A percentile compares a stretch with the other conserved stretches of the same genome.
phyloP scores from a whole-genome alignment of 2,329 filamentous ascomycete species.

The Juglanconis juglandina region DNA sequence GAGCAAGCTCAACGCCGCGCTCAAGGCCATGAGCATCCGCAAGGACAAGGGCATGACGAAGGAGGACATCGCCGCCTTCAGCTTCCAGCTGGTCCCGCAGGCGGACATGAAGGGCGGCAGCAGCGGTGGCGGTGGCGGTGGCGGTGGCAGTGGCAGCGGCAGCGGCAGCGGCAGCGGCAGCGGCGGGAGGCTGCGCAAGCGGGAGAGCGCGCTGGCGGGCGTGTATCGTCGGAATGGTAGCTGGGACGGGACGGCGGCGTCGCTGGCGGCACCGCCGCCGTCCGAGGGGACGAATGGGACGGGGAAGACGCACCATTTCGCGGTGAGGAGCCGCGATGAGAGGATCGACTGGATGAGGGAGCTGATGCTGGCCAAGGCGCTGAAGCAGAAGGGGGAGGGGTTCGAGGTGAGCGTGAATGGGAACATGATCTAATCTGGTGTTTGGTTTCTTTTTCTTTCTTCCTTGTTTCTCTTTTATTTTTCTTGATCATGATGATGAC shows the following conservation, averaged over 20 bases:
- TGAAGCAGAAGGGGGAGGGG: conserved; percentile 79
- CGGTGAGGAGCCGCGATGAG: conserved; percentile 81
- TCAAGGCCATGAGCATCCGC: conserved; percentile 72
- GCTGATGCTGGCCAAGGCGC: conserved; percentile 84
- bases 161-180: conserved; percentile 29
- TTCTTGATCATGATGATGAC: background rate
- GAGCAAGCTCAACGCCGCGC: conserved; percentile 80
- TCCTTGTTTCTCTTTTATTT: background rate
- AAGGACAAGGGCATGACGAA: conserved; percentile 46
- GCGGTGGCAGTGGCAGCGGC: no score
- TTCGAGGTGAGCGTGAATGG: conserved; percentile 82
- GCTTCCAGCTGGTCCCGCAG: conserved; percentile 80
- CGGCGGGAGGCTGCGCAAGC: conserved; percentile 48
- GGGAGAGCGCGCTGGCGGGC: conserved; percentile 44
- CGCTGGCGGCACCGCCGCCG: conserved; percentile 27
- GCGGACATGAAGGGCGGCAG: conserved; percentile 50
- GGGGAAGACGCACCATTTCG: conserved; percentile 89
- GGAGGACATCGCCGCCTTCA: conserved; percentile 65
- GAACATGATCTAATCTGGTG: conserved; percentile 58
- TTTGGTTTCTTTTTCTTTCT: background rate
- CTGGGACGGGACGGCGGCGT: conserved; percentile 18
- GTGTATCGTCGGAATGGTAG: conserved; percentile 13
- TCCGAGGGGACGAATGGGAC: conserved; percentile 55
- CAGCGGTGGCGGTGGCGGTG: conserved; percentile 33
- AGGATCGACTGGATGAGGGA: conserved; percentile 97